A percentile compares a stretch with the other conserved stretches of the same genome.
phyloP scores from a whole-genome alignment of 1,284 basidiomycete species.

The Sutorius eximius region DNA sequence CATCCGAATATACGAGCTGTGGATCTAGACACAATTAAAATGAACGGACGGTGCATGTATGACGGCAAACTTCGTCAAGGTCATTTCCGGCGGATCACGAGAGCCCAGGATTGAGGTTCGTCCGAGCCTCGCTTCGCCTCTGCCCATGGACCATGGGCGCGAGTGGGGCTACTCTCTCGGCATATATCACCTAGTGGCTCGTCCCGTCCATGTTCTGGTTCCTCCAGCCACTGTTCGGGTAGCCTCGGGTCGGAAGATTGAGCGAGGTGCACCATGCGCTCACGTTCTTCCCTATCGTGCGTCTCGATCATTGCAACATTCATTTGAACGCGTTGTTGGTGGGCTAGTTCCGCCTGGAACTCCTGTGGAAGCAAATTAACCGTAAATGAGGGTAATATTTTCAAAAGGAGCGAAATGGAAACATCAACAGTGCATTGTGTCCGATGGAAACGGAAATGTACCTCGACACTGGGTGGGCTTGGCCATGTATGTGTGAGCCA shows the following conservation, averaged over 20 bases:
- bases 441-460: conserved; percentile 25
- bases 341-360: conserved; percentile 46
- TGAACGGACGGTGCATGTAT: not conserved
- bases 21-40: not conserved
- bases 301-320: conserved; percentile 45
- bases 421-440: not conserved
- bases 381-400: not conserved
- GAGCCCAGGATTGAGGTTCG: conserved; percentile 27
- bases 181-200: not conserved
- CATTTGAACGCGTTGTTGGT: conserved; percentile 43
- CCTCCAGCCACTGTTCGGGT: not conserved
- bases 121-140: conserved; percentile 24
- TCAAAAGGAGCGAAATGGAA: not conserved
- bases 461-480: conserved; percentile 52
- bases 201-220: not conserved
- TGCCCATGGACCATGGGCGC: conserved; percentile 26
- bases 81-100: conserved; percentile 27
- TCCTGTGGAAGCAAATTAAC: conserved; percentile 39
- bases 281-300: conserved; percentile 35
- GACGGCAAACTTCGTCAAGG: not conserved
- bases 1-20: conserved; percentile 10
- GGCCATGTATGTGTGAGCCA: conserved; percentile 61
- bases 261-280: conserved; percentile 1
- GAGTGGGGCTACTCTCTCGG: not conserved
- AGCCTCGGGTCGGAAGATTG: conserved; percentile 2